Evolutionary conservation across 805 yeast genomes (phyloP).

Genomic region (Metschnikowia borealis): DNA sequence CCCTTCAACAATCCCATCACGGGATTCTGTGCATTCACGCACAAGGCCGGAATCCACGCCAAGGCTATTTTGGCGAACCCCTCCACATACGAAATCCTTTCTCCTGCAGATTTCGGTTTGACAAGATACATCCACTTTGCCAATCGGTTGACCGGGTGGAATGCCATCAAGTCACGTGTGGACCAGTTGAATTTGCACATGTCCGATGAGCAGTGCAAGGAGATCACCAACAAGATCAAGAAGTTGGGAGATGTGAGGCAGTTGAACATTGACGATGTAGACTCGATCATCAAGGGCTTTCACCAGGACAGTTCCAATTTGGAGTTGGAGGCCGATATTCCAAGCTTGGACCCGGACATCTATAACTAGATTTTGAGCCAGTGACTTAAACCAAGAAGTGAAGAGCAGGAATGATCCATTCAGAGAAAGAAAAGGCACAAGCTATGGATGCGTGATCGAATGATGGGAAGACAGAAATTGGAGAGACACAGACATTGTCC

Average conservation of each 20-base stretch:
- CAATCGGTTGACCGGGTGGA: slow-evolving; percentile 98
- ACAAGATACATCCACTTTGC: slow-evolving; percentile 97
- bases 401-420: not conserved
- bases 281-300: slow-evolving; percentile 89
- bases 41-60: slow-evolving; percentile 99
- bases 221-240: slow-evolving; percentile 90
- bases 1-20: slow-evolving; percentile 99
- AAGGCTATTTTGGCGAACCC: slow-evolving; percentile 98
- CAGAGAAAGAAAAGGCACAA: not conserved
- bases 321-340: slow-evolving; percentile 13
- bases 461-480: too few species aligned
- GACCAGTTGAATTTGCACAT: slow-evolving; percentile 90
- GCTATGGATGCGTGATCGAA: too few species aligned
- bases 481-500: too few species aligned
- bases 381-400: too few species aligned
- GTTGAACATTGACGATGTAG: slow-evolving; percentile 93
- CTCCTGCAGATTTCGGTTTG: slow-evolving; percentile 93
- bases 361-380: not conserved
- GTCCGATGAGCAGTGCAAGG: slow-evolving; percentile 92
- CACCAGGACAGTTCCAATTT: slow-evolving; percentile 75
- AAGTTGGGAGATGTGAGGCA: slow-evolving; percentile 93
- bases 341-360: slow-evolving; percentile 2
- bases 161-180: slow-evolving; percentile 96
- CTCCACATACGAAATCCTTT: slow-evolving; percentile 94
- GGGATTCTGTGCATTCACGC: slow-evolving; percentile 99